A percentile compares a stretch with the other conserved stretches of the same genome.
Conservation (phyloP, 768 basidiomycete species). For the Mycena vulgaris region DNA sequence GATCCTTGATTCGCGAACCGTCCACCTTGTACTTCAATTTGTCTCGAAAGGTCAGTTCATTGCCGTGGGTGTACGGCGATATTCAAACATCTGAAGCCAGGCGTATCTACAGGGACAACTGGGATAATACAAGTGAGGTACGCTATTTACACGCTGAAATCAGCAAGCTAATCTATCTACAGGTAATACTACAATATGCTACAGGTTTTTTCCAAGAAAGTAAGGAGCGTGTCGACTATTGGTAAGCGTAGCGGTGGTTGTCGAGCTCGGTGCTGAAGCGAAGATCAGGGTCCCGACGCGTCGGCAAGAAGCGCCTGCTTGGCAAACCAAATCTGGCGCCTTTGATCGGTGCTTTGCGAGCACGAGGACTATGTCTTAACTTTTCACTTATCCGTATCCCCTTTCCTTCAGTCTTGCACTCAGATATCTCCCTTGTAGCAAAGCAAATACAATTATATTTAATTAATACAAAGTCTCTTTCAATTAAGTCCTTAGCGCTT, state of each 20-base stretch:
- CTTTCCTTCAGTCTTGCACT: neutral
- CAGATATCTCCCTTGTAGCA: neutral
- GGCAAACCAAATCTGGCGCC: neutral
- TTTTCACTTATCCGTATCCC: neutral
- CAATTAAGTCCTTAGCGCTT: neutral
- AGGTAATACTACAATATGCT: no score
- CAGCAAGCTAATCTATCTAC: no score
- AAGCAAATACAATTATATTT: neutral
- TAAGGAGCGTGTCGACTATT: no score
- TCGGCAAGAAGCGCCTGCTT: neutral
- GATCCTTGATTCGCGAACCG: neutral
- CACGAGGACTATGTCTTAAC: neutral
- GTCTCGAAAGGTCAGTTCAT: neutral
- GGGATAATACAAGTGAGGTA: no score
- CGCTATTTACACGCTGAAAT: no score
- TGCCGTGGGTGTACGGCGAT: neutral
- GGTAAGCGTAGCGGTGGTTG: no score
- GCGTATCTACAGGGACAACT: neutral
- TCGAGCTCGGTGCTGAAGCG: neutral
- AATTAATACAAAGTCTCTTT: neutral
- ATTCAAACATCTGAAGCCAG: neutral
- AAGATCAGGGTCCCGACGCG: neutral
- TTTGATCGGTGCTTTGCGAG: constrained; percentile 1
- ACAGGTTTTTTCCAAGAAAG: no score
- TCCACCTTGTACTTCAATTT: neutral